A percentile compares a stretch with the other conserved stretches of the same genome.
These are phyloP conservation scores for Auriscalpium vulgare DNA, from an alignment of 768 basidiomycete genomes.

Conservation along the genomic window DNA sequence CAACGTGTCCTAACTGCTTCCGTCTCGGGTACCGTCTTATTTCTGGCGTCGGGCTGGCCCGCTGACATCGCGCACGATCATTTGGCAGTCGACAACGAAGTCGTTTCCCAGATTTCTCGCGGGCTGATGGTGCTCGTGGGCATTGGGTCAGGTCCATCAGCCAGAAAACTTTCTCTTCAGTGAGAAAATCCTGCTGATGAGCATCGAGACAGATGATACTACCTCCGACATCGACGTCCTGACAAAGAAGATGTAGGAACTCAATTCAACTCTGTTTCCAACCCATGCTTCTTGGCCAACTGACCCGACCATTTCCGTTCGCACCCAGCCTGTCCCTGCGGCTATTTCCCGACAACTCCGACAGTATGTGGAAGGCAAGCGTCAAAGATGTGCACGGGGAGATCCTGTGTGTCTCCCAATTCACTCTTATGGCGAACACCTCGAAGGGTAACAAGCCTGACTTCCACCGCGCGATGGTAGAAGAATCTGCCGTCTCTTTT, in stretches of 20 bases:
- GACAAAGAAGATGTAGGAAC: slow-evolving; percentile 73
- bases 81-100: slow-evolving; percentile 61
- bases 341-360: slow-evolving; percentile 57
- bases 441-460: slow-evolving; percentile 86
- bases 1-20: slow-evolving; percentile 81
- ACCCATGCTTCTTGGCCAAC: neutral
- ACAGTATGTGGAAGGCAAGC: slow-evolving; percentile 77
- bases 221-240: slow-evolving; percentile 61
- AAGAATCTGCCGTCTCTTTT: neutral
- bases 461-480: slow-evolving; percentile 85
- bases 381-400: slow-evolving; percentile 88
- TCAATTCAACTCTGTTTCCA: neutral
- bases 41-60: neutral
- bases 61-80: too few relatives aligned
- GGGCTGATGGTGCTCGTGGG: slow-evolving; percentile 91
- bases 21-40: slow-evolving; percentile 50
- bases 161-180: neutral
- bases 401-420: slow-evolving; percentile 91
- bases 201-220: slow-evolving; percentile 64
- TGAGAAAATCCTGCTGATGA: slow-evolving; percentile 9
- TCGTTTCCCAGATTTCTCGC: slow-evolving; percentile 73
- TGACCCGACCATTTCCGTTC: neutral
- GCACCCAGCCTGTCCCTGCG: slow-evolving; percentile 55
- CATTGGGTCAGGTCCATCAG: slow-evolving; percentile 61
- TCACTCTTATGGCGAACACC: slow-evolving; percentile 83